Evolutionary conservation across 2,329 filamentous ascomycete species (phyloP), one percentile per base, ranked within the genome.

Genomic region (Botryosphaeria dothidea): DNA sequence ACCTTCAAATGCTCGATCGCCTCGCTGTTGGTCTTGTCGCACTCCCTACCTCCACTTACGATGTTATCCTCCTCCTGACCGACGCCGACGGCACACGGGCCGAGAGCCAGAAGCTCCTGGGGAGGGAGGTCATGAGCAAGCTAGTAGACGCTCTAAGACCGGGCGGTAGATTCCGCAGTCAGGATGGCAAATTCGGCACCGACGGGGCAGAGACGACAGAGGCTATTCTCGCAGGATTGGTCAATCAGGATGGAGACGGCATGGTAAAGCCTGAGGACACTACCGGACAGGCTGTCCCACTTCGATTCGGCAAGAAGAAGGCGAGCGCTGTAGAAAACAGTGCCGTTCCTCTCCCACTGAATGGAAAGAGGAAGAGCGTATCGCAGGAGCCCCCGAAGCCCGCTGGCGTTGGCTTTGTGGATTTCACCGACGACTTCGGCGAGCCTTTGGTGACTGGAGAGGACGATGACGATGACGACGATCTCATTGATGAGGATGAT

Each of bases 1-100:
- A 99, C 75, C 84, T 99, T 62, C 95, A 98, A 79, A 99, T 99
- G 95, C 90, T 99, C 67, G 95, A 99, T 81, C 92, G 95, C 60
- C 86, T 99, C 45, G 88, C 91, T 1, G 86, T 91, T 38, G 92
- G 92, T 67, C 84, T 97, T 41, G 92, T 95, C 65, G 83, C 88
- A 7, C 88, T 99, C 0, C 90, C 93, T 1, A 71, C 86, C 62
- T 82, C 86, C 56, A 91, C 91, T 63, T 99, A 99, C 82, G 92
- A 96, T 76, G 80, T 91, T 48, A 86, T 98, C 48, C 86, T 97
- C 54, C 85, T 99, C 62, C 88, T 98, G 68, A 90, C 91, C 68
- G 92, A 93, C 77, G 85, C 89, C 65, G 88, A 92, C 73, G 88
- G 88, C 69, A 83, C 88, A 54, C 80, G 84, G n/a, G 71, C 77